phyloP scores from a whole-genome alignment of 768 basidiomycete species.

The Boletus speciosus region DNA sequence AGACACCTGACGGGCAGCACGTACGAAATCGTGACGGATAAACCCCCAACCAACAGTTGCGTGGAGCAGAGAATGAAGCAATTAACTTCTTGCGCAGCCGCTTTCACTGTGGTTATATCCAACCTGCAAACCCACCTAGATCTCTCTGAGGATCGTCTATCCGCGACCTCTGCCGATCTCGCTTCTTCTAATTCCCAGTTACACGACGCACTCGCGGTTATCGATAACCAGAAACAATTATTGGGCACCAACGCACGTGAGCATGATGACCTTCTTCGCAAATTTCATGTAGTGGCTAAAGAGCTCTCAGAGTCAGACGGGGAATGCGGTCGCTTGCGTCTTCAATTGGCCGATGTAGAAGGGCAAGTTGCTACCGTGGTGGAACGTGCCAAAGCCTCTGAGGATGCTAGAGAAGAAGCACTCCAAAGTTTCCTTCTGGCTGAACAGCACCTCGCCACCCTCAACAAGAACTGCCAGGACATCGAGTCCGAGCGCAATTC shows the following conservation, averaged over 20 bases:
- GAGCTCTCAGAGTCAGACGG: conserved; percentile 35
- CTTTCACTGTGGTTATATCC: conserved; percentile 40
- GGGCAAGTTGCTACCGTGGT: conserved; percentile 30
- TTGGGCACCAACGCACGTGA: conserved; percentile 18
- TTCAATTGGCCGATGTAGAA: conserved; percentile 36
- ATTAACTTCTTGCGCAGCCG: conserved; percentile 32
- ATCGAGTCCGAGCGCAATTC: conserved; percentile 66
- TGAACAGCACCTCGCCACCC: conserved; percentile 42
- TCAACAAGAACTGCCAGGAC: conserved; percentile 47
- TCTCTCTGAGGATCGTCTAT: conserved; percentile 13
- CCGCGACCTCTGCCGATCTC: conserved; percentile 9
- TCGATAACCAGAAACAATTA: conserved; percentile 18
- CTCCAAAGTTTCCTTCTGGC: conserved; percentile 26
- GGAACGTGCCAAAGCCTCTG: conserved; percentile 32
- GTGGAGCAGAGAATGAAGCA: conserved; percentile 22
- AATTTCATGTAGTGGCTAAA: conserved; percentile 33
- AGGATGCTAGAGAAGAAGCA: conserved; percentile 36
- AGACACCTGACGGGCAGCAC: conserved; percentile 23
- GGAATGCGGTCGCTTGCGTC: conserved; percentile 20
- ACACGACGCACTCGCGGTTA: conserved; percentile 12
- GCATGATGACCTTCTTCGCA: conserved; percentile 25
- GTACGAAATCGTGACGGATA: conserved; percentile 10
- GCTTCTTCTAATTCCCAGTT: conserved; percentile 17
- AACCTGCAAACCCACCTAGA: conserved; percentile 34
- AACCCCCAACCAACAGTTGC: neutral